These are phyloP conservation scores for Skeletonema grethae DNA, from an alignment of 108 stramenopile species.

Conservation along the genomic window DNA sequence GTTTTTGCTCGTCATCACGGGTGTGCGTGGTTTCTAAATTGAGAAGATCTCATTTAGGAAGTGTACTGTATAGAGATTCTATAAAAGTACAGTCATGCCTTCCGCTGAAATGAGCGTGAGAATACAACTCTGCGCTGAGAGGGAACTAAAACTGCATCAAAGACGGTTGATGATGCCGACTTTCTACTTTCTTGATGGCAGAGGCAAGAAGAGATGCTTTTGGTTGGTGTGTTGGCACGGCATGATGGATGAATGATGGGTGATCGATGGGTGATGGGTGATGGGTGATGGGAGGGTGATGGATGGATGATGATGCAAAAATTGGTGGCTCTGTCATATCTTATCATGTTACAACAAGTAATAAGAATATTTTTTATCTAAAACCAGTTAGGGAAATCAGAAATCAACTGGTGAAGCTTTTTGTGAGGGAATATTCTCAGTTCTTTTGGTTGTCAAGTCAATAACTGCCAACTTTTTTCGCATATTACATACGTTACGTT, in stretches of 20 bases:
- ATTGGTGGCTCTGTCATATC: not conserved
- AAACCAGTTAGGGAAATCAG: too few species aligned
- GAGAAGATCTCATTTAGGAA: conserved; percentile 10
- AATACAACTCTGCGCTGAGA: too few species aligned
- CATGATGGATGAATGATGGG: too few species aligned
- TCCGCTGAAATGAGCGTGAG: too few species aligned
- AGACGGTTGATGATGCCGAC: not conserved
- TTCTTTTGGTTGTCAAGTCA: not conserved
- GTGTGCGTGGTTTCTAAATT: conserved; percentile 15
- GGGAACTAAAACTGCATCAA: not conserved
- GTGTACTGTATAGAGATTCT: conserved; percentile 9
- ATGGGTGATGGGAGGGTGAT: too few species aligned
- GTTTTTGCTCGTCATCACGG: conserved; percentile 33
- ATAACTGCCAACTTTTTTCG: too few species aligned
- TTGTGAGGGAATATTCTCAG: not conserved
- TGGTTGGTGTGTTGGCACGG: too few species aligned
- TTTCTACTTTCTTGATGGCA: not conserved
- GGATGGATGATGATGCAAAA: too few species aligned
- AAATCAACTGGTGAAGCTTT: not conserved
- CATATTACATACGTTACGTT: too few species aligned
- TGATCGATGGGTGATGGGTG: too few species aligned
- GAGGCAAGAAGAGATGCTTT: too few species aligned
- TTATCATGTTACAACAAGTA: not conserved
- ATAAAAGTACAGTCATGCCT: conserved; percentile 11
- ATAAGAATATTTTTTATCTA: not conserved